Evolutionary conservation across 805 yeast genomes (phyloP).

Genomic region (Metschnikowia baotianmanensis): DNA sequence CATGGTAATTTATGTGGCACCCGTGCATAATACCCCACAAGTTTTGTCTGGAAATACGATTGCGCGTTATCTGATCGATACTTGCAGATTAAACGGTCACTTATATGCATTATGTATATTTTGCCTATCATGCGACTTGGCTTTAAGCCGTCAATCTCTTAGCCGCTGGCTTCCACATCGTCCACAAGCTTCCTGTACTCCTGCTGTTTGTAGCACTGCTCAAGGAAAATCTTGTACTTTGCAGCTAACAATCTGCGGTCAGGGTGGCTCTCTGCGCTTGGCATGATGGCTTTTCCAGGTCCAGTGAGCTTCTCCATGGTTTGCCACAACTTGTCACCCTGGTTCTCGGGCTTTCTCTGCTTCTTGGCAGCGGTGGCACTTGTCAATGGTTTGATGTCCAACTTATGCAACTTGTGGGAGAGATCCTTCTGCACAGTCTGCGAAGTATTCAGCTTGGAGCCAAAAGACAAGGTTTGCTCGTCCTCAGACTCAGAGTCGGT

Average conservation of each 20-base stretch:
- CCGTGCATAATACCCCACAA: too few relatives aligned
- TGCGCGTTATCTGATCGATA: too few relatives aligned
- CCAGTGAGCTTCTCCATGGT: constrained; percentile 85
- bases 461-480: constrained; percentile 55
- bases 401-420: constrained; percentile 39
- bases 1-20: too few relatives aligned
- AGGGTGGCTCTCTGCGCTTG: constrained; percentile 53
- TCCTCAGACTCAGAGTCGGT: constrained; percentile 42
- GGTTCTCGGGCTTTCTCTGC: constrained; percentile 21
- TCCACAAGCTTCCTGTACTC: constrained; percentile 72
- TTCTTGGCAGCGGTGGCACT: constrained; percentile 15
- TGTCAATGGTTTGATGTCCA: constrained; percentile 40
- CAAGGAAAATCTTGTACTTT: constrained; percentile 83
- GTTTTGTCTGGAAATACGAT: too few relatives aligned
- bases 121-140: too few relatives aligned
- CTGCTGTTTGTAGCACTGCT: constrained; percentile 80
- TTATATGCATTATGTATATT: too few relatives aligned
- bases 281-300: constrained; percentile 74
- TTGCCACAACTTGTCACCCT: constrained; percentile 74
- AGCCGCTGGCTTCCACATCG: constrained; percentile 31
- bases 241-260: constrained; percentile 71
- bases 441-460: constrained; percentile 46
- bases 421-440: constrained; percentile 48
- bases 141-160: too few relatives aligned
- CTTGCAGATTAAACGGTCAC: too few relatives aligned